Conservation (phyloP, 2,329 filamentous ascomycete genomes). For the Onygenales sp. region DNA sequence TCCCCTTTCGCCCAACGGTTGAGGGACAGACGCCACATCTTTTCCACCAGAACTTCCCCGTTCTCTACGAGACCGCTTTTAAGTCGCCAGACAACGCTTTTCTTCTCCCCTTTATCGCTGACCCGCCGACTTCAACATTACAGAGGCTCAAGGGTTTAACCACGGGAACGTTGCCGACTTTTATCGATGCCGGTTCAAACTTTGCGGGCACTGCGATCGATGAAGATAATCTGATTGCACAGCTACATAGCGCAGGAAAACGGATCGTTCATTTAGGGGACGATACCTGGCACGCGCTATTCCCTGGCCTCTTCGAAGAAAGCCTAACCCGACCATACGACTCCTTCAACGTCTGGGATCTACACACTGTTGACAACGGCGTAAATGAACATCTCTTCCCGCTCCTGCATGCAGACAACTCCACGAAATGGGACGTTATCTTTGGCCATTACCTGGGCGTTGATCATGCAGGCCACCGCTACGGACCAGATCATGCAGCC, state of each 20-base stretch:
- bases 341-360: constrained; percentile 96
- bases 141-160: constrained; percentile 90
- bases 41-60: constrained; percentile 81
- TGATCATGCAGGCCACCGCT: constrained; percentile 92
- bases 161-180: constrained; percentile 88
- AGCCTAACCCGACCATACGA: constrained; percentile 84
- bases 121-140: constrained; percentile 87
- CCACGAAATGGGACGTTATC: constrained; percentile 78
- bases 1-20: constrained; percentile 55
- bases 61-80: constrained; percentile 74
- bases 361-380: constrained; percentile 93
- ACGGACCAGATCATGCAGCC: constrained; percentile 83
- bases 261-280: constrained; percentile 91
- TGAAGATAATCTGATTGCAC: constrained; percentile 70
- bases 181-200: constrained; percentile 87
- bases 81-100: constrained; percentile 73
- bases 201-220: constrained; percentile 94
- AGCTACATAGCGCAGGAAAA: constrained; percentile 56
- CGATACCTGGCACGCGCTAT: constrained; percentile 91
- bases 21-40: constrained; percentile 42
- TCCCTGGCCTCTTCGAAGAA: constrained; percentile 84
- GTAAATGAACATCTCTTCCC: constrained; percentile 80
- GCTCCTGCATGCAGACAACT: constrained; percentile 56
- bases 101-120: constrained; percentile 88
- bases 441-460: constrained; percentile 92